phyloP scores from a whole-genome alignment of 768 basidiomycete genomes.

The Phanerodontia chrysosporium region DNA sequence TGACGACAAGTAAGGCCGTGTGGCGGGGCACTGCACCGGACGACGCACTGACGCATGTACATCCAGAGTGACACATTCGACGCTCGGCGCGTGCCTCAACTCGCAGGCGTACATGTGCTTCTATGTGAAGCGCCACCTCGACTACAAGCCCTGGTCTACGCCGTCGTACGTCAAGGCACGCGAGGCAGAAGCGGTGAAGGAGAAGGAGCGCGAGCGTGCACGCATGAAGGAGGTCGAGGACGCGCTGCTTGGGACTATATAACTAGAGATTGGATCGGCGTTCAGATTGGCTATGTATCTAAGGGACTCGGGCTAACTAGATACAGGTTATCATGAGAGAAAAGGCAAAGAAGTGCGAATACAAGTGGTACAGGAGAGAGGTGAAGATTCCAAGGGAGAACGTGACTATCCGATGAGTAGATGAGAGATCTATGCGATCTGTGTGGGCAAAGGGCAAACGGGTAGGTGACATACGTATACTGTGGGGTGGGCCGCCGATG shows the following conservation, averaged over 20 bases:
- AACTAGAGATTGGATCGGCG: constrained; percentile 15
- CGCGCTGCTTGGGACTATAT: constrained; percentile 49
- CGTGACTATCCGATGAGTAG: background rate
- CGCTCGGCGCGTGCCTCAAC: constrained; percentile 58
- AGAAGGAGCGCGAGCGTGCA: constrained; percentile 52
- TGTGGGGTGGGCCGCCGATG: too few species aligned
- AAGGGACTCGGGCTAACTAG: background rate
- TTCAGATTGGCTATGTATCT: constrained; percentile 6
- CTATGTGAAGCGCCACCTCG: constrained; percentile 86
- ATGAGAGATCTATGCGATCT: background rate
- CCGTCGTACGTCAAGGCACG: constrained; percentile 65
- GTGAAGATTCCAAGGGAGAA: background rate
- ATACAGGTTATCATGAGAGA: constrained; percentile 5
- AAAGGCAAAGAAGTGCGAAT: background rate
- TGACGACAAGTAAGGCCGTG: constrained; percentile 74
- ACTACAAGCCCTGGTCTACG: constrained; percentile 69
- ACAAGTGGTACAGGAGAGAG: constrained; percentile 10
- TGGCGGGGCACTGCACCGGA: background rate
- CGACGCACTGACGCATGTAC: background rate
- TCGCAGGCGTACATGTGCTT: constrained; percentile 93
- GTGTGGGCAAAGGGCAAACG: background rate
- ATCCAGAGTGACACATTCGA: constrained; percentile 66
- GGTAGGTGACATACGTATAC: background rate
- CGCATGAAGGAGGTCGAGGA: constrained; percentile 48
- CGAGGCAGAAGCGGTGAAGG: constrained; percentile 61